Percentiles rank a stretch among this genome's conserved stretches.
These are phyloP conservation scores for Neurospora sp. DNA, from an alignment of 495 filamentous ascomycete species.

Conservation along the genomic window DNA sequence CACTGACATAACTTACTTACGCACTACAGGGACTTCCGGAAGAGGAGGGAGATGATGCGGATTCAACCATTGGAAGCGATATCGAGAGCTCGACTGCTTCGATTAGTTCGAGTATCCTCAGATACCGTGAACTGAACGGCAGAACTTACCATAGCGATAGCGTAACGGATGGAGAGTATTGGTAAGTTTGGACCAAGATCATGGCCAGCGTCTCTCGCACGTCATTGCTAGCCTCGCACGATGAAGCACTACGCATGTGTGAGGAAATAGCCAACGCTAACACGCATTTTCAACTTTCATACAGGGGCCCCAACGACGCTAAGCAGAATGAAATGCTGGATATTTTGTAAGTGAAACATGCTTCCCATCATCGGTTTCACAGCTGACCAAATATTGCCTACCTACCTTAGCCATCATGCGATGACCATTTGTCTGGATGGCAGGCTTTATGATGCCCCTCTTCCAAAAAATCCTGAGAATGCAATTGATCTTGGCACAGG, in stretches of 20 bases:
- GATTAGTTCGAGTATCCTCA: slow-evolving; percentile 30
- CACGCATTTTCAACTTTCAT: neutral
- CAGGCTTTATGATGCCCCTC: too few species aligned
- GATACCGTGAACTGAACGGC: slow-evolving; percentile 31
- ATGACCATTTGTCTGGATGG: too few species aligned
- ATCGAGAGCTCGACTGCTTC: slow-evolving; percentile 30
- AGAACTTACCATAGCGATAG: slow-evolving; percentile 30
- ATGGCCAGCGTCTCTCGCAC: too few species aligned
- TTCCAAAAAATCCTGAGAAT: too few species aligned
- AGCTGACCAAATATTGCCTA: neutral
- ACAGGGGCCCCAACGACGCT: slow-evolving; percentile 27
- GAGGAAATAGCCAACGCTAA: neutral
- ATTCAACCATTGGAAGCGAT: slow-evolving; percentile 28
- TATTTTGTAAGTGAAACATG: slow-evolving; percentile 19
- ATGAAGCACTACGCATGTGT: neutral
- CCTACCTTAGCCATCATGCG: too few species aligned
- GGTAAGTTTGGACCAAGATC: slow-evolving; percentile 1
- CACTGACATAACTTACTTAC: neutral
- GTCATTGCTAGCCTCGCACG: too few species aligned
- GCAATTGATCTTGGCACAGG: too few species aligned
- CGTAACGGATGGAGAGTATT: slow-evolving; percentile 17
- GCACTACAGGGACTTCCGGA: neutral
- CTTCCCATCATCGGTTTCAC: neutral
- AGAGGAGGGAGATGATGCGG: slow-evolving; percentile 18
- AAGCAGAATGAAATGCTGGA: slow-evolving; percentile 26